These are phyloP conservation scores for Babesia microti DNA, from an alignment of 169 alveolate genomes.

Conservation along the genomic window DNA sequence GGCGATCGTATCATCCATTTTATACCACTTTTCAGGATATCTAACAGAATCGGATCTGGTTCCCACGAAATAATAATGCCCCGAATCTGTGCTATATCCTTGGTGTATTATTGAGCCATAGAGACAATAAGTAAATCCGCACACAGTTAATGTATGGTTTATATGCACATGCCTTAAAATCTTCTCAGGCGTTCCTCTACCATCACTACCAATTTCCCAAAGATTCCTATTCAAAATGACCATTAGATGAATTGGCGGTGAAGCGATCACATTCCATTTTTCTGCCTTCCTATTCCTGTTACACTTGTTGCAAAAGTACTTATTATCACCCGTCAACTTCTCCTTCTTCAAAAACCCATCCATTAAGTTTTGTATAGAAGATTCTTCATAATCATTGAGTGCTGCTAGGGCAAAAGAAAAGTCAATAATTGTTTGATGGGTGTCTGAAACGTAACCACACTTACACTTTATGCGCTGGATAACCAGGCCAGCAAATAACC, in stretches of 20 bases:
- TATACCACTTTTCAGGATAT: conserved; percentile 34
- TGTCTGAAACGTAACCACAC: conserved; percentile 46
- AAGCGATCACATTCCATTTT: conserved; percentile 61
- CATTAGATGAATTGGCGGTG: conserved; percentile 72
- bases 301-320: conserved; percentile 57
- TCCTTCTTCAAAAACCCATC: conserved; percentile 54
- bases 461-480: conserved; percentile 55
- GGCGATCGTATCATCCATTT: conserved; percentile 49
- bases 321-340: conserved; percentile 54
- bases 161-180: conserved; percentile 41
- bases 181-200: conserved; percentile 28
- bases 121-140: conserved; percentile 54
- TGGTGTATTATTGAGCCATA: conserved; percentile 65
- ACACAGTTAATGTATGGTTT: conserved; percentile 31
- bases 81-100: conserved; percentile 58
- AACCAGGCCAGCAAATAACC: conserved; percentile 61
- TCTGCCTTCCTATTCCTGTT: conserved; percentile 51
- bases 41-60: conserved; percentile 47
- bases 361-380: conserved; percentile 51
- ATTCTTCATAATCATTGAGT: conserved; percentile 8
- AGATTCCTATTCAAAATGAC: conserved; percentile 49
- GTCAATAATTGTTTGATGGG: conserved; percentile 53
- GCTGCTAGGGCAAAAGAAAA: conserved; percentile 49
- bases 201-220: conserved; percentile 13
- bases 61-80: conserved; percentile 71